Evolutionary conservation across 768 basidiomycete genomes (phyloP), one percentile per base, ranked within the genome.

Genomic region (Boletus vermiculosoides): DNA sequence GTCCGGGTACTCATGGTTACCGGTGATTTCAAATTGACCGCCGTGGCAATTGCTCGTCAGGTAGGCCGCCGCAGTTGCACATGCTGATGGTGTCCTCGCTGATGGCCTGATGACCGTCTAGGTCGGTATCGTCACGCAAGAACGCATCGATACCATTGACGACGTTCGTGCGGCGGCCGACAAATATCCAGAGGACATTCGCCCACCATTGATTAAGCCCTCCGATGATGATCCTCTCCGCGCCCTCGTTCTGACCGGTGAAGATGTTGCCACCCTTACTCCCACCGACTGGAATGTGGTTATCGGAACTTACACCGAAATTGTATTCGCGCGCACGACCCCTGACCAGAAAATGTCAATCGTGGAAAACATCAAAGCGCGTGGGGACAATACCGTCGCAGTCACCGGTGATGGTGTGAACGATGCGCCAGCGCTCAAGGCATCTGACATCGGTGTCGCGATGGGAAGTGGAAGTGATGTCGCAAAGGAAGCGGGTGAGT

Each of bases 261-360:
- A 75, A 41, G 78, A 80, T 49, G 63, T 80, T 37, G 57, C 73
- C 30, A 63, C 71, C 6, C 69, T 80, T n/a, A 66, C 63, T 0
- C 55, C 70, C 11, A 39, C 50, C 5, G 77, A 80, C 45, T 80
- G 78, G 78, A 69, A 80, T 49, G 60, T 66, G 18, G 53, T 78
- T 7, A 56, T 76, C 33, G 74, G 75, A 11, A 50, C 62, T 1
- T 78, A 78, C 55, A 72, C 71, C 13, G 73, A 77, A 50, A 72
- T 83, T 34, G 81, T 80, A 1, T 83, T 84, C 45, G 80, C 82
- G 0, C 72, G 83, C 16, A 83, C 80, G 2, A 80, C 79, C 0
- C 82, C 83, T 4, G 79, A 83, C 59, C 82, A 83, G 66, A 84
- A 84, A 62, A 73, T 85, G 59, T 70, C 76, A 15, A 85, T 85